Evolutionary conservation across 495 filamentous ascomycete species (phyloP), one percentile per base, ranked within the genome.

Genomic region (Choiromyces venosus): DNA sequence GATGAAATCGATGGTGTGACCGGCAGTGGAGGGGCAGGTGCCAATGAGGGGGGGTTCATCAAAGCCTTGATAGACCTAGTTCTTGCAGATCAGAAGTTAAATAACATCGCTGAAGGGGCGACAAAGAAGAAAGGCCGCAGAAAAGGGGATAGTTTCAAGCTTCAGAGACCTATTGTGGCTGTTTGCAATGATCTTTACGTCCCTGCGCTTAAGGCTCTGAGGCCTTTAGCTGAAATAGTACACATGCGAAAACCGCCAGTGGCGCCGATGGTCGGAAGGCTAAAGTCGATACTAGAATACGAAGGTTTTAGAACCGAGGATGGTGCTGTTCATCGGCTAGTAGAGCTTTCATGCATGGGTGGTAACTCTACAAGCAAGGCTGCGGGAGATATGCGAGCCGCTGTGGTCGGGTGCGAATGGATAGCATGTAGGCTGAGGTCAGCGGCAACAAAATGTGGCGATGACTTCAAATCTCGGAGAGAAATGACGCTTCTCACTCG

Each of bases 121-220:
- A 70, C 71, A 3, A 84, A 80, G 75, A 85, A 84, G 78, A 89
- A 88, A 78, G 71, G 66, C 64, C 7, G 77, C 61, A 65, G 68
- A 19, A 93, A 91, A 79, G 90, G 89, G 0, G 93, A 97, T 76
- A 88, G 88, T 52, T 99, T 98, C 82, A 87, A 90, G 37, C 87
- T 97, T 69, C 86, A 94, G 83, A 87, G 95, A 66, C 95, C 95
- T 0, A 85, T 99, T 42, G 93, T 99, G 72, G 83, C 97, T 37
- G 93, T 99, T 72, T 99, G 95, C 86, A 99, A 99, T 74, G 95
- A 99, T 83, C 87, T 97, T n/a, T 99, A 99, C 81, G 92, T 96
- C 78, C 88, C 95, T 35, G 92, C 93, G 70, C 86, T 99, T 37
- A 88, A 92, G 16, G 92, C 91, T 29, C 86, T 99, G 25, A 88